Base-by-base conservation (phyloP, 352 stramenopile genomes). In the Globisporangium acanthophoron region DNA sequence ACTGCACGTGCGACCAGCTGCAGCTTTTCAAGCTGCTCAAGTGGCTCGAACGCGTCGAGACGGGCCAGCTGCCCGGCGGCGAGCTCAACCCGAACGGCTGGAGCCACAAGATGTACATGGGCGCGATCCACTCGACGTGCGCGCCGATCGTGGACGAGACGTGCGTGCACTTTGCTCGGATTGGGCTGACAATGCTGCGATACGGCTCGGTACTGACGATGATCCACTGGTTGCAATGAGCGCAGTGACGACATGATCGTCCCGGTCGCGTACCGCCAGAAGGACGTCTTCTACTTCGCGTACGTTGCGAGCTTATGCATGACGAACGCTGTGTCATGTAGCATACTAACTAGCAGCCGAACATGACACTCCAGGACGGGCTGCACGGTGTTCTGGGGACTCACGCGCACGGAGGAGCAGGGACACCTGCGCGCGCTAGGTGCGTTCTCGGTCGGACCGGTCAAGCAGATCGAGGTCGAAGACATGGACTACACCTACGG, bases 401-500 rank as follows among this genome's bases (percentile, higher is more conserved):
- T 96, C 29, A 85, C 76, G 13, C 70, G 74, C n/a, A 75, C 76
- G 3, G 87, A 96, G 35, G 86, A 96, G 61, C 74, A 95, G 59
- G 72, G 71, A 3, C 76, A 96, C 62, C 48, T 96, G 43, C 66
- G 74, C 8, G 73, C 84, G 33, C 59, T 95, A 9, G 59, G 39
- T 11, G 62, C 70, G 16, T 93, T 89, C 54, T 87, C 80, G 2
- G 71, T 86, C 27, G 80, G 83, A 0, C 76, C 73, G 1, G 73
- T 94, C 37, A 87, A 92, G 58, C 84, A 95, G 54, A 78, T 88
- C 6, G 90, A 96, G 56, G 78, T 89, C 31, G 87, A 96, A 63
- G 85, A 96, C 69, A 95, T 95, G 85, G 83, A 93, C 63, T 96
- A 91, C 66, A 88, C 67, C 9, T 94, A 95, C 44, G 81, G 81